phyloP scores from a whole-genome alignment of 2,329 filamentous ascomycete species.

The Clonostachys rosea region DNA sequence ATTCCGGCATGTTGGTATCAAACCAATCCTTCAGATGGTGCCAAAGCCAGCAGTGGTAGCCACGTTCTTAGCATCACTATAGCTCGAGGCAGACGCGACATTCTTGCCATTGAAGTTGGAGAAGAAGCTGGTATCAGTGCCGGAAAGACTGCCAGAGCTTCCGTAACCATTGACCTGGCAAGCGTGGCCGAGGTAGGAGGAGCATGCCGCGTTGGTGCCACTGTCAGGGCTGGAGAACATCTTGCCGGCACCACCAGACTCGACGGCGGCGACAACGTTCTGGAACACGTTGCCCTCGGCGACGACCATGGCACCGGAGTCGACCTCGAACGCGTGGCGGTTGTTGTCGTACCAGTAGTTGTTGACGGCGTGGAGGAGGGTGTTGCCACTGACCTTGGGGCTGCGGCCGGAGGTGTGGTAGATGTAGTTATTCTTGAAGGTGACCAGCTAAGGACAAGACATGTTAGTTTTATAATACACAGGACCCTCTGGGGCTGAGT shows the following conservation, averaged over 20 bases:
- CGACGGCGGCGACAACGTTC: slow-evolving; percentile 37
- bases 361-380: slow-evolving; percentile 55
- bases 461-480: neutral
- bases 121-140: slow-evolving; percentile 42
- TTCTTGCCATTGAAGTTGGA: slow-evolving; percentile 46
- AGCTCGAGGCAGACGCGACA: slow-evolving; percentile 35
- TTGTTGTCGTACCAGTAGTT: slow-evolving; percentile 54
- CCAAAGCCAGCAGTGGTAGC: slow-evolving; percentile 39
- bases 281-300: slow-evolving; percentile 54
- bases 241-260: slow-evolving; percentile 3
- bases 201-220: slow-evolving; percentile 11
- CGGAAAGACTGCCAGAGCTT: slow-evolving; percentile 27
- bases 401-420: slow-evolving; percentile 51
- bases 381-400: slow-evolving; percentile 53
- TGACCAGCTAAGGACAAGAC: neutral
- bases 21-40: slow-evolving; percentile 20
- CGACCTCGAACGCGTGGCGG: slow-evolving; percentile 50
- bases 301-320: slow-evolving; percentile 25
- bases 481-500: slow-evolving; percentile 15
- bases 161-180: slow-evolving; percentile 24
- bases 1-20: too few species aligned
- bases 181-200: neutral
- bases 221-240: slow-evolving; percentile 7
- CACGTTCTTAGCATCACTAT: slow-evolving; percentile 26
- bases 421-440: slow-evolving; percentile 3